Conservation (phyloP, 495 filamentous ascomycete species). For the Aspergillus cristatus region DNA sequence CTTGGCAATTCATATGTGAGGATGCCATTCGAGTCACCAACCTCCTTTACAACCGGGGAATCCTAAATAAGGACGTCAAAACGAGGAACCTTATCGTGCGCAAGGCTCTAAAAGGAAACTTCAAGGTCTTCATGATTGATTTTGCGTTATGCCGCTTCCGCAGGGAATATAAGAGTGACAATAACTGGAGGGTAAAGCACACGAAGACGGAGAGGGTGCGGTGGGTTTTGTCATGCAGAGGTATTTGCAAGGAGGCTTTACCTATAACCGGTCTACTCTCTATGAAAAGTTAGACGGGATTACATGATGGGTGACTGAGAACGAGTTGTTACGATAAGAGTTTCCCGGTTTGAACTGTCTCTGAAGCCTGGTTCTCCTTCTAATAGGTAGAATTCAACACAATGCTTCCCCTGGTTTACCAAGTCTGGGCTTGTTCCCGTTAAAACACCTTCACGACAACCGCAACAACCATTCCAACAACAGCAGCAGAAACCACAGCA, state of each 20-base stretch:
- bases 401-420: no score
- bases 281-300: slow-evolving; percentile 1
- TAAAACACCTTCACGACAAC: no score
- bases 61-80: slow-evolving; percentile 21
- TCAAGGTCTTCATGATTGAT: slow-evolving; percentile 22
- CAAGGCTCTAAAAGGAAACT: not conserved
- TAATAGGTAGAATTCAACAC: no score
- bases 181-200: slow-evolving; percentile 15
- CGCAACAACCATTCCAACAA: no score
- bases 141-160: slow-evolving; percentile 20
- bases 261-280: slow-evolving; percentile 11
- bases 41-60: slow-evolving; percentile 10
- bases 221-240: slow-evolving; percentile 18
- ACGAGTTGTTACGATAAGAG: no score
- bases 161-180: slow-evolving; percentile 9
- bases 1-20: slow-evolving; percentile 18
- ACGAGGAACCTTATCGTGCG: slow-evolving; percentile 20
- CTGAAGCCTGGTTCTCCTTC: no score
- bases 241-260: slow-evolving; percentile 10
- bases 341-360: no score
- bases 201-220: slow-evolving; percentile 19
- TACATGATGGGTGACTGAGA: no score
- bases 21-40: slow-evolving; percentile 15
- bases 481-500: no score
- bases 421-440: no score